Percentiles rank a stretch among this genome's conserved stretches.
These are phyloP conservation scores for Rhododendron henanense DNA, from an alignment of 148 eudicot species.

Conservation along the genomic window DNA sequence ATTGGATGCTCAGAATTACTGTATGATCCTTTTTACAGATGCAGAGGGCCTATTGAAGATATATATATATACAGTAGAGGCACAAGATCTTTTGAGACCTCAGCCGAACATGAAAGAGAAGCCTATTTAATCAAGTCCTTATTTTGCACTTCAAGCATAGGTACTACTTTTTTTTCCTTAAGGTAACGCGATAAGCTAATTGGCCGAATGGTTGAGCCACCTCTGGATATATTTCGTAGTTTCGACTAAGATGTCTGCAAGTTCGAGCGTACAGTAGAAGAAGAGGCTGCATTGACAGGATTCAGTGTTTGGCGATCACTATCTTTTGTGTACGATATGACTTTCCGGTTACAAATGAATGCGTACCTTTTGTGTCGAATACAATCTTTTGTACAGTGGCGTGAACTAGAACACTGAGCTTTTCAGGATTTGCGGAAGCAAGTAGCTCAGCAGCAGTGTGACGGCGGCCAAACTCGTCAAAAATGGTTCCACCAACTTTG, in stretches of 20 bases:
- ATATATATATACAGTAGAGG: too few relatives aligned
- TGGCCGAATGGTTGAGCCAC: background rate
- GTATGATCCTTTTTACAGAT: too few relatives aligned
- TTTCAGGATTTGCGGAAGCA: constrained; percentile 52
- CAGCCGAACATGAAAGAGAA: too few relatives aligned
- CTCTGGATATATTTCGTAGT: background rate
- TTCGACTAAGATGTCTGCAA: too few relatives aligned
- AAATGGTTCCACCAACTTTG: constrained; percentile 92
- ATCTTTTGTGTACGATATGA: too few relatives aligned
- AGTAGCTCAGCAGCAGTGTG: constrained; percentile 89
- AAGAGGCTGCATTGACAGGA: background rate
- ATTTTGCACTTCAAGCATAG: too few relatives aligned
- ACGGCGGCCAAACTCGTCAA: constrained; percentile 65
- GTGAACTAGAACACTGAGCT: constrained; percentile 57
- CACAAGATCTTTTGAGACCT: too few relatives aligned
- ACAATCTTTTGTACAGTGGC: constrained; percentile 69
- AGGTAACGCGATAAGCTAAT: background rate
- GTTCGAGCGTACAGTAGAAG: too few relatives aligned
- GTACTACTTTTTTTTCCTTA: too few relatives aligned
- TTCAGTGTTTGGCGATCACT: background rate
- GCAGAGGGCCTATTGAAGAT: too few relatives aligned
- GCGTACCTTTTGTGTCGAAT: constrained; percentile 48
- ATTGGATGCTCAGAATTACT: too few relatives aligned
- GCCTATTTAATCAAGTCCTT: too few relatives aligned
- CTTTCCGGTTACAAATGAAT: background rate